These are phyloP conservation scores for Mucor sp. DNA, from an alignment of 371 early-diverging fungal species.

Conservation along the genomic window DNA sequence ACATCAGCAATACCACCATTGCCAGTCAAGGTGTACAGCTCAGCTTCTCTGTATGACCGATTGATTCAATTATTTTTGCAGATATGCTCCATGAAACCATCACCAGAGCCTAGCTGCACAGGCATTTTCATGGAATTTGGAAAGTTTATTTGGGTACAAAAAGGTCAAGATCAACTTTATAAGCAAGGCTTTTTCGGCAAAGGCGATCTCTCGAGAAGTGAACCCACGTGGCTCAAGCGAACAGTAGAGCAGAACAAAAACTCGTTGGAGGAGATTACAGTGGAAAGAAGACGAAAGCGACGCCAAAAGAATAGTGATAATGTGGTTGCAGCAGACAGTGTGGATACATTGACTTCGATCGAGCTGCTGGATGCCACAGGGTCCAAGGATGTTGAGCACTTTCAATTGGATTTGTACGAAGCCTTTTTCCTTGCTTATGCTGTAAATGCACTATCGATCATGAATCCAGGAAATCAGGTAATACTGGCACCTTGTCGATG, in stretches of 20 bases:
- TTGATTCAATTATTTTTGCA: background rate
- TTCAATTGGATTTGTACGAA: conserved; percentile 67
- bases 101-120: conserved; percentile 2
- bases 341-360: conserved; percentile 1
- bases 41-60: background rate
- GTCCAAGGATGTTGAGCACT: conserved; percentile 50
- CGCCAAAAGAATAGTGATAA: conserved; percentile 18
- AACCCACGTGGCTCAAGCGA: conserved; percentile 71
- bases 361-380: conserved; percentile 12
- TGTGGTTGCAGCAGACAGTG: background rate
- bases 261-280: conserved; percentile 50
- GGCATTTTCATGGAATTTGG: conserved; percentile 40
- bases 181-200: conserved; percentile 82
- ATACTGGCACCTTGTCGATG: background rate
- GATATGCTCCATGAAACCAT: background rate
- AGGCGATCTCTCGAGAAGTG: conserved; percentile 79
- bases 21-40: conserved; percentile 7
- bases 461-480: conserved; percentile 30
- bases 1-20: background rate
- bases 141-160: conserved; percentile 49
- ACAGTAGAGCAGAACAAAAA: conserved; percentile 8
- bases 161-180: conserved; percentile 48
- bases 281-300: conserved; percentile 48
- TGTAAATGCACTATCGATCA: conserved; percentile 53
- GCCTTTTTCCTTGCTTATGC: conserved; percentile 67